phyloP scores from a whole-genome alignment of 2,329 filamentous ascomycete genomes.

The Paraconiothyrium sp. region DNA sequence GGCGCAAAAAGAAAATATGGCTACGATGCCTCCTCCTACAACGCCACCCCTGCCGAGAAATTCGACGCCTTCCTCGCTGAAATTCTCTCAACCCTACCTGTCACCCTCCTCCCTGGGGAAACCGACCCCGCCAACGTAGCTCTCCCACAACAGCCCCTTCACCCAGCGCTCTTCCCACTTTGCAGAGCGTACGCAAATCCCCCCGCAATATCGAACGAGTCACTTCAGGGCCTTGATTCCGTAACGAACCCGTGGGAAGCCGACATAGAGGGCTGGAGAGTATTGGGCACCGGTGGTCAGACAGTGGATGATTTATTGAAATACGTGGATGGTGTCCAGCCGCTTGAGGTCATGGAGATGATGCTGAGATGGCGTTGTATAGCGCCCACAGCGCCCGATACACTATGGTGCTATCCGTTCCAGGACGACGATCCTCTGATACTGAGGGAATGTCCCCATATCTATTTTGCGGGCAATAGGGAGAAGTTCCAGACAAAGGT shows the following conservation, averaged over 20 bases:
- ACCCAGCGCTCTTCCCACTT: constrained; percentile 87
- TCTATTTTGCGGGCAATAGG: constrained; percentile 91
- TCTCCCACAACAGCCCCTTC: constrained; percentile 91
- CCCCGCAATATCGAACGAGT: constrained; percentile 50
- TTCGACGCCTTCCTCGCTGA: constrained; percentile 84
- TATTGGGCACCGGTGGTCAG: constrained; percentile 89
- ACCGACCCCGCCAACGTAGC: constrained; percentile 89
- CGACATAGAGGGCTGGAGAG: constrained; percentile 87
- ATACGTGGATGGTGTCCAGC: constrained; percentile 81
- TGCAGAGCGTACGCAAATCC: constrained; percentile 72
- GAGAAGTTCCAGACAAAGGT: constrained; percentile 77
- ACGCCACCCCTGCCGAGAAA: constrained; percentile 81
- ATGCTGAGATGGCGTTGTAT: constrained; percentile 92
- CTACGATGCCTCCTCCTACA: constrained; percentile 90
- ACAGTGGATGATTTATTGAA: constrained; percentile 94
- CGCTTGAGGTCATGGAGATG: constrained; percentile 90
- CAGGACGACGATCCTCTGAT: constrained; percentile 94
- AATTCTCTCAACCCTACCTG: constrained; percentile 83
- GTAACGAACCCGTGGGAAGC: constrained; percentile 95
- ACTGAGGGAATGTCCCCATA: constrained; percentile 82
- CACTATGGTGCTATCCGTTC: constrained; percentile 95
- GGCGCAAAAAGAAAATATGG: constrained; percentile 84
- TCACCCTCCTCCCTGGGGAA: constrained; percentile 87
- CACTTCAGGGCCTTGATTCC: constrained; percentile 79
- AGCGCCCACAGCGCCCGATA: constrained; percentile 95